Evolutionary conservation across 2,329 filamentous ascomycete species (phyloP).

Genomic region (Scedosporium aurantiacum): DNA sequence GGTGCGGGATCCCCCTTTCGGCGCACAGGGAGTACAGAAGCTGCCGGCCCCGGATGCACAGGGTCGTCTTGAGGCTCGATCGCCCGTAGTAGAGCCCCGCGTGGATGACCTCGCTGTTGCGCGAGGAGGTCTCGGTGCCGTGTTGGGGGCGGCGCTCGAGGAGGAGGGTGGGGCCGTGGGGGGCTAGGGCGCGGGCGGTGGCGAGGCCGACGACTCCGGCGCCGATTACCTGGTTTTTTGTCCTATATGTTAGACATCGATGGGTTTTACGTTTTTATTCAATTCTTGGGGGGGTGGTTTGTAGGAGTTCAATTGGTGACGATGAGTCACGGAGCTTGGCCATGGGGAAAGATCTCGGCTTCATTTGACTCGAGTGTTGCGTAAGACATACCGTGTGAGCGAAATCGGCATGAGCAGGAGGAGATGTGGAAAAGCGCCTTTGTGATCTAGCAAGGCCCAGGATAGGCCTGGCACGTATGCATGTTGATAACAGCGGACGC

Average conservation of each 20-base stretch:
- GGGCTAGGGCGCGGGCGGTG: constrained; percentile 61
- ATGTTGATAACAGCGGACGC: neutral
- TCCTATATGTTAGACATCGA: neutral
- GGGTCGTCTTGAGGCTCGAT: constrained; percentile 63
- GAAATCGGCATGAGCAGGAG: constrained; percentile 25
- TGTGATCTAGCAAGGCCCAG: neutral
- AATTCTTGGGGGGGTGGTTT: neutral
- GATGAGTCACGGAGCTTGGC: neutral
- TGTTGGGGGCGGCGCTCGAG: constrained; percentile 67
- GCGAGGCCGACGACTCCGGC: constrained; percentile 67
- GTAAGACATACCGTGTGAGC: constrained; percentile 30
- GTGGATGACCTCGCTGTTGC: constrained; percentile 95
- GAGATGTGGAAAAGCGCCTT: constrained; percentile 15
- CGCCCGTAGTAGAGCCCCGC: constrained; percentile 84
- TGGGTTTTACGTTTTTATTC: neutral
- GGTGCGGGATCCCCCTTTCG: constrained; percentile 54
- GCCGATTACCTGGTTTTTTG: constrained; percentile 36
- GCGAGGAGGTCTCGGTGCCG: constrained; percentile 71
- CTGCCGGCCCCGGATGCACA: constrained; percentile 69
- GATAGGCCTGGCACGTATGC: neutral
- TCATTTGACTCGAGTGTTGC: too few relatives aligned
- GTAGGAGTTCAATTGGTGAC: neutral
- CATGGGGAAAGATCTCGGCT: neutral
- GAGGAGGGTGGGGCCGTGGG: constrained; percentile 57
- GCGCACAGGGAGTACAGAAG: constrained; percentile 72